Base-by-base conservation (phyloP, 148 eudicot genomes). In the Heliosperma pusillum region DNA sequence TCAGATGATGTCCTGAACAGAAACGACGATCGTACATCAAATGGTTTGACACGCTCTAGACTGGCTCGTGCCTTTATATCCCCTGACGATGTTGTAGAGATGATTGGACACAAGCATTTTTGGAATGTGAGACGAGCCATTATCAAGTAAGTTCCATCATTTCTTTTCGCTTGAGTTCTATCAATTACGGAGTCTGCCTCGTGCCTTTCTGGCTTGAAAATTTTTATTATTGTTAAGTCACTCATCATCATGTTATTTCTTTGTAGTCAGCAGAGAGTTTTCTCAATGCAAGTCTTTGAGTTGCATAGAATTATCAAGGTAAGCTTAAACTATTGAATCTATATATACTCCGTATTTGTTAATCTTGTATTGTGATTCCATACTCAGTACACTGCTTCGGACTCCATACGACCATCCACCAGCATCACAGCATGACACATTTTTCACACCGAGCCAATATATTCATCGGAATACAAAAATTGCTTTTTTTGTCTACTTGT, bases 61-160 rank as follows among this genome's bases (percentile, higher is more conserved):
- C 53, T 20, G 27, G 33, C 70, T 5, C 45, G 40, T 63, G 42
- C 12, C 5, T 65, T 52, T 53, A 42, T 87, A 71, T 66, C 86
- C 33, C 77, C 89, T 12, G 83, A 87, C 53, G 86, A 80, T 76
- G 88, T 88, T 30, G 81, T 81, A 4, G 73, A 76, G 82, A 71
- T 80, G 67, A 83, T 90, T 13, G 96, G 96, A 19, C 79, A 66
- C 64, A 79, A 79, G 72, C 81, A 82, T 40, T 88, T 87, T 82
- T 82, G 81, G 81, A 86, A 74, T 76, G 81, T 84, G 69, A 88
- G 92, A 76, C 72, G 79, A 61, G 83, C 83, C 61, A 83, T 90
- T 69, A 73, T 82, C 42, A 76, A 81, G 96, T 90, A 84, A 80
- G 92, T 85, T 55, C 60, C 27, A n/a, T 61, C 9, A 30, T 45